These are phyloP conservation scores for Phallus indusiatus DNA, from an alignment of 768 basidiomycete species.

Conservation along the genomic window DNA sequence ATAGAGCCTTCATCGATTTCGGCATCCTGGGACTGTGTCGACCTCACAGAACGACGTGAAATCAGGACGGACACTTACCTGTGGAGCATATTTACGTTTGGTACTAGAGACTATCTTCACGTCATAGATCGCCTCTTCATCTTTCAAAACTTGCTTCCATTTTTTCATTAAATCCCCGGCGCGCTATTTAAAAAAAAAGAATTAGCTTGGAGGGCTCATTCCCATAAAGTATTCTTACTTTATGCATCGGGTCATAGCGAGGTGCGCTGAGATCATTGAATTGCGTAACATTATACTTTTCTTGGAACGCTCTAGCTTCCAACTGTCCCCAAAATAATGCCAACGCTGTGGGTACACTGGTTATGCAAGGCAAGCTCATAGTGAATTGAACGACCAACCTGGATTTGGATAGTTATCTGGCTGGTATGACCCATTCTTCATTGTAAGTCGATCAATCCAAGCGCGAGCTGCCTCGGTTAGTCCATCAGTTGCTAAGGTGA, in stretches of 20 bases:
- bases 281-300: constrained; percentile 68
- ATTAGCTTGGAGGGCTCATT: not conserved
- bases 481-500: constrained; percentile 49
- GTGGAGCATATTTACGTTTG: constrained; percentile 47
- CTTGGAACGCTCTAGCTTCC: constrained; percentile 86
- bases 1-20: constrained; percentile 67
- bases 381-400: constrained; percentile 36
- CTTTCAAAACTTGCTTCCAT: constrained; percentile 57
- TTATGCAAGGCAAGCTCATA: not conserved
- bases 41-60: not conserved
- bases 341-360: constrained; percentile 40
- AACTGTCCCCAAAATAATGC: constrained; percentile 85
- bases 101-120: constrained; percentile 27
- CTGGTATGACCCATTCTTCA: constrained; percentile 74
- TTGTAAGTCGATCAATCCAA: constrained; percentile 70
- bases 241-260: constrained; percentile 66
- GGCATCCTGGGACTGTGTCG: constrained; percentile 37
- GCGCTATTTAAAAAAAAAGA: constrained; percentile 32
- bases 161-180: constrained; percentile 56
- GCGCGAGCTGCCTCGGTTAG: constrained; percentile 56
- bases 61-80: not conserved
- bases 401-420: constrained; percentile 90
- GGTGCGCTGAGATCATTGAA: constrained; percentile 82
- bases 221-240: constrained; percentile 35
- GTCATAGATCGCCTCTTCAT: constrained; percentile 55